phyloP scores from a whole-genome alignment of 2,329 filamentous ascomycete genomes.

The Cladobotryum mycophilum region DNA sequence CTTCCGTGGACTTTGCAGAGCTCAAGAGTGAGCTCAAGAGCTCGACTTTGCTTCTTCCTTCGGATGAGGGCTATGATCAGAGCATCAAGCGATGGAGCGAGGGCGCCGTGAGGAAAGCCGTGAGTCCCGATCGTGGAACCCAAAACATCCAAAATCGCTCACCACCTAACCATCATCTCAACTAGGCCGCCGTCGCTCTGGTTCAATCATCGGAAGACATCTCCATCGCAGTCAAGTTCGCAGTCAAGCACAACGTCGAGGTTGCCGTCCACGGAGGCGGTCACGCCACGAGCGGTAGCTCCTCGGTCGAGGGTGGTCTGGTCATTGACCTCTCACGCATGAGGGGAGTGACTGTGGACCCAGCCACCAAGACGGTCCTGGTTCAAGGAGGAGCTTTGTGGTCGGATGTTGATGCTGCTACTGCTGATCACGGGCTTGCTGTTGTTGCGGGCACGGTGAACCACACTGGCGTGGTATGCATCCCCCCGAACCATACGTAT shows the following conservation, averaged over 20 bases:
- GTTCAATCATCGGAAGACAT: conserved; percentile 32
- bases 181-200: conserved; percentile 35
- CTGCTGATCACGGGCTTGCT: conserved; percentile 43
- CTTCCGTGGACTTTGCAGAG: background rate
- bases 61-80: background rate
- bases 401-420: conserved; percentile 47
- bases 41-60: background rate
- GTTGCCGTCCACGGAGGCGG: conserved; percentile 49
- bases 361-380: conserved; percentile 33
- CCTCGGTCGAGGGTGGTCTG: conserved; percentile 40
- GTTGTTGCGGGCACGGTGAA: conserved; percentile 57
- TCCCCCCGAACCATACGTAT: background rate
- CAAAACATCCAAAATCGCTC: background rate
- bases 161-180: background rate
- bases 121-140: background rate
- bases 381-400: conserved; percentile 46
- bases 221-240: conserved; percentile 18
- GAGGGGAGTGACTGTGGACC: conserved; percentile 37
- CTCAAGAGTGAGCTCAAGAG: background rate
- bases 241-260: conserved; percentile 32
- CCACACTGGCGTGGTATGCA: conserved; percentile 48
- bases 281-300: conserved; percentile 47
- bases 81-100: background rate
- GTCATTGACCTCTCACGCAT: conserved; percentile 50
- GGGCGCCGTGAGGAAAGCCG: background rate